Conservation (phyloP, 148 eudicot species). For the Polygonum aviculare region DNA sequence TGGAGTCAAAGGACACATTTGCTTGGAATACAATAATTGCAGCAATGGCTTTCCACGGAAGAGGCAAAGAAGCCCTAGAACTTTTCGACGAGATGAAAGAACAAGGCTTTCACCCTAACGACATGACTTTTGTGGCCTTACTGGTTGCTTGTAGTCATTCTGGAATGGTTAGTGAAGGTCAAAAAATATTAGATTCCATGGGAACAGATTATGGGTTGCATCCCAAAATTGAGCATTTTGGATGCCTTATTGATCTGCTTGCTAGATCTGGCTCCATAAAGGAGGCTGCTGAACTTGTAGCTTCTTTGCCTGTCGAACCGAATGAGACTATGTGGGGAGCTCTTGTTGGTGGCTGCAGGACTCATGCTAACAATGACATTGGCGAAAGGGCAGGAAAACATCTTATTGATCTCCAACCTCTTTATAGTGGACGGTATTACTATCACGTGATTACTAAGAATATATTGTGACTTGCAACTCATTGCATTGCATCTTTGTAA, state of each 20-base stretch:
- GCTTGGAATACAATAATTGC: constrained; percentile 78
- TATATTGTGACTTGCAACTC: not conserved
- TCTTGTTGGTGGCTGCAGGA: constrained; percentile 33
- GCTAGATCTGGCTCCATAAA: constrained; percentile 25
- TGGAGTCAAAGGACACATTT: constrained; percentile 55
- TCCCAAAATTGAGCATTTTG: constrained; percentile 29
- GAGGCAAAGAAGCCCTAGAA: constrained; percentile 17
- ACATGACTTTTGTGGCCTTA: constrained; percentile 24
- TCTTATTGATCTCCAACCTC: constrained; percentile 30
- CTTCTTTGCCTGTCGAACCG: constrained; percentile 24
- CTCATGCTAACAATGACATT: constrained; percentile 24
- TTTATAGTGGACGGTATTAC: constrained; percentile 21
- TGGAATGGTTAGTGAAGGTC: constrained; percentile 21
- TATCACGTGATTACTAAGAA: not conserved
- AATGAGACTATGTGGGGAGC: constrained; percentile 35
- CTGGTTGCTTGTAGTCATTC: constrained; percentile 28
- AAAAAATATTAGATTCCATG: constrained; percentile 13
- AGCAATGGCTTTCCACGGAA: constrained; percentile 45
- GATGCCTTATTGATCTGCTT: constrained; percentile 28
- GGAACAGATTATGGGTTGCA: constrained; percentile 12
- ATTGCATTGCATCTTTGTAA: not conserved
- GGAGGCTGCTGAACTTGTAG: constrained; percentile 24
- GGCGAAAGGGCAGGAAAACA: constrained; percentile 28
- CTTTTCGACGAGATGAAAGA: constrained; percentile 30
- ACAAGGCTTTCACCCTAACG: constrained; percentile 20